Percentiles rank a stretch among this genome's conserved stretches.
Conservation (phyloP, 1,139 yeast species). For the Spencermartinsiella ligniputridi region DNA sequence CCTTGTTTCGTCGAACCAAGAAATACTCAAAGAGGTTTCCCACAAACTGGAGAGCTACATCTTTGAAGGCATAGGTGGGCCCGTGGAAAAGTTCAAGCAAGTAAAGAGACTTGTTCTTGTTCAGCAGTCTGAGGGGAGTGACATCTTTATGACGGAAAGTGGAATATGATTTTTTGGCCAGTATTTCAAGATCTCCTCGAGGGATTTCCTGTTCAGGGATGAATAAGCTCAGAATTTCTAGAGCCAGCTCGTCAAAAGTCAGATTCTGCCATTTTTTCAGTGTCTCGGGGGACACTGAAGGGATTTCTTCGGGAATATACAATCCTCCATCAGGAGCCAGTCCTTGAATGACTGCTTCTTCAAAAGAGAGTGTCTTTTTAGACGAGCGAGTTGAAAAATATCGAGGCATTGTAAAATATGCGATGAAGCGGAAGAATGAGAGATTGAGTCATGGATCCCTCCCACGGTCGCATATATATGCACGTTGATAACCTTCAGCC, state of each 20-base stretch:
- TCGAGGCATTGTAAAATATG: neutral
- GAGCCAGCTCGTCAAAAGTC: slow-evolving; percentile 81
- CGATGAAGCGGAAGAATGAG: no score
- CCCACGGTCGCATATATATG: no score
- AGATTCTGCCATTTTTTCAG: slow-evolving; percentile 66
- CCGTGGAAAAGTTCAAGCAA: slow-evolving; percentile 95
- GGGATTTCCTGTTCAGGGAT: slow-evolving; percentile 68
- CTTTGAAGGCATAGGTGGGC: slow-evolving; percentile 98
- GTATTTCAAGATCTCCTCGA: slow-evolving; percentile 54
- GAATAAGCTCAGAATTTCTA: slow-evolving; percentile 76
- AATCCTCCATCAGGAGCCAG: slow-evolving; percentile 96
- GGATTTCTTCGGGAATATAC: slow-evolving; percentile 80
- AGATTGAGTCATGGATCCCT: no score
- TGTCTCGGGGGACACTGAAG: slow-evolving; percentile 58
- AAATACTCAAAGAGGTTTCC: slow-evolving; percentile 95
- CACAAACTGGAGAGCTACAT: slow-evolving; percentile 95
- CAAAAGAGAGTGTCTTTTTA: slow-evolving; percentile 61
- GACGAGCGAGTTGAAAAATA: slow-evolving; percentile 88
- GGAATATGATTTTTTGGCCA: slow-evolving; percentile 71
- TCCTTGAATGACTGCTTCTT: slow-evolving; percentile 90
- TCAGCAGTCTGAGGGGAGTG: slow-evolving; percentile 71
- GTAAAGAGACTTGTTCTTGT: slow-evolving; percentile 56
- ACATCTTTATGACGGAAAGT: slow-evolving; percentile 83
- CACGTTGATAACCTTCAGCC: no score
- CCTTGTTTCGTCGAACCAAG: slow-evolving; percentile 68